A percentile compares a stretch with the other conserved stretches of the same genome.
Evolutionary conservation across 164 flowering plant species (phyloP).

Genomic region (Akebia trifoliata): DNA sequence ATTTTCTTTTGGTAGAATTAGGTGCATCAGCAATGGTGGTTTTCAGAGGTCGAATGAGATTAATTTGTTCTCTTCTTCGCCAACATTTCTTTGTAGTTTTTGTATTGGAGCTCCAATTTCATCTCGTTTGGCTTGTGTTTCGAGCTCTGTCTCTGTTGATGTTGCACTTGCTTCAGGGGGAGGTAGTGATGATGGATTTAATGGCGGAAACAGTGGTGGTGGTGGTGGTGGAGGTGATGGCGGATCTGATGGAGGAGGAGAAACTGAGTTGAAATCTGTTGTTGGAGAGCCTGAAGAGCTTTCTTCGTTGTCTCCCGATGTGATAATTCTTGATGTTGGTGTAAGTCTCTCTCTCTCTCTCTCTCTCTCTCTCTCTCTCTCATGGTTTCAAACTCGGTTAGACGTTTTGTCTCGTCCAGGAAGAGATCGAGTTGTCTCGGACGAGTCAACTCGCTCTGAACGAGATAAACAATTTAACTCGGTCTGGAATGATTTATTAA

Average conservation of each 20-base stretch:
- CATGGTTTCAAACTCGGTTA: too few relatives aligned
- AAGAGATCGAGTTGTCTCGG: too few relatives aligned
- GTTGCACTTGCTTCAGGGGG: conserved; percentile 28
- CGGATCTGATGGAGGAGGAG: conserved; percentile 26
- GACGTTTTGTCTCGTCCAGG: too few relatives aligned
- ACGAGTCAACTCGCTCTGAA: too few relatives aligned
- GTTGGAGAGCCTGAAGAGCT: conserved; percentile 40
- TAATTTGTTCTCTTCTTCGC: conserved; percentile 8
- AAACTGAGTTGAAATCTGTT: conserved; percentile 33
- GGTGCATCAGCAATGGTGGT: conserved; percentile 13
- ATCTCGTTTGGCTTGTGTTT: conserved; percentile 25
- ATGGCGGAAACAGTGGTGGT: conserved; percentile 16
- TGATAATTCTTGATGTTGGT: conserved; percentile 84
- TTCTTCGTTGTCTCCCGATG: conserved; percentile 54
- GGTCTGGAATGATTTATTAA: too few relatives aligned
- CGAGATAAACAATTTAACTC: too few relatives aligned
- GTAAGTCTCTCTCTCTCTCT: conserved; percentile 33
- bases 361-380: background rate
- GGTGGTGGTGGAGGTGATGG: conserved; percentile 31
- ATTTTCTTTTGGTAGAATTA: conserved; percentile 16
- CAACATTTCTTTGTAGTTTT: conserved; percentile 13
- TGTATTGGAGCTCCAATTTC: conserved; percentile 10
- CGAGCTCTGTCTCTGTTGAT: conserved; percentile 31
- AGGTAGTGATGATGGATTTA: conserved; percentile 35
- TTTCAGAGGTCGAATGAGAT: conserved; percentile 12